Evolutionary conservation across 2,329 filamentous ascomycete genomes (phyloP).

Genomic region (Aspergillaceae sp.): DNA sequence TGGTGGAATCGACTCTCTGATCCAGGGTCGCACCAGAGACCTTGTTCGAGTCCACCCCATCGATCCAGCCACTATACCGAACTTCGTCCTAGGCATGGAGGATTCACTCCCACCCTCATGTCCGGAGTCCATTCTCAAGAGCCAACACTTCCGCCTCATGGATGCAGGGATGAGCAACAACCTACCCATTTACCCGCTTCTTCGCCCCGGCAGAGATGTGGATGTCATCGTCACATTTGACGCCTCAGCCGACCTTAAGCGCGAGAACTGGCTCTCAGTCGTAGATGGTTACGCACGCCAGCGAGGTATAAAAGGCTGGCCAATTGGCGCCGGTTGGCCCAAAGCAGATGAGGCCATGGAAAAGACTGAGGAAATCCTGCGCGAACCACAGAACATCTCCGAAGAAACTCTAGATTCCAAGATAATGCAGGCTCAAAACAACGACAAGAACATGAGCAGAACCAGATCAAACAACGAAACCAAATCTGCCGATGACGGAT

Average conservation of each 20-base stretch:
- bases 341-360: slow-evolving; percentile 50
- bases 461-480: slow-evolving; percentile 33
- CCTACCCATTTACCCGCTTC: slow-evolving; percentile 85
- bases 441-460: slow-evolving; percentile 16
- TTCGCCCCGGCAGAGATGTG: slow-evolving; percentile 78
- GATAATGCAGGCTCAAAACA: slow-evolving; percentile 50
- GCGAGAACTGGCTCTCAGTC: slow-evolving; percentile 90
- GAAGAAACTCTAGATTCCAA: slow-evolving; percentile 55
- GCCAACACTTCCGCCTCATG: slow-evolving; percentile 73
- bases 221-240: slow-evolving; percentile 92
- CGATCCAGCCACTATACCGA: slow-evolving; percentile 81
- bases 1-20: slow-evolving; percentile 66
- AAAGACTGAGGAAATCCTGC: slow-evolving; percentile 56
- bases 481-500: slow-evolving; percentile 37
- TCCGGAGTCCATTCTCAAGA: slow-evolving; percentile 65
- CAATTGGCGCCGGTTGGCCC: slow-evolving; percentile 90
- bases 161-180: slow-evolving; percentile 99
- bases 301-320: slow-evolving; percentile 88
- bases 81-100: slow-evolving; percentile 77
- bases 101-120: slow-evolving; percentile 64
- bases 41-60: slow-evolving; percentile 90
- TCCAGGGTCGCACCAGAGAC: slow-evolving; percentile 73
- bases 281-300: slow-evolving; percentile 88
- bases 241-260: slow-evolving; percentile 83
- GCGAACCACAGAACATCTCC: slow-evolving; percentile 56